phyloP scores from a whole-genome alignment of 441 rosid genomes.

The Populus hybrid region DNA sequence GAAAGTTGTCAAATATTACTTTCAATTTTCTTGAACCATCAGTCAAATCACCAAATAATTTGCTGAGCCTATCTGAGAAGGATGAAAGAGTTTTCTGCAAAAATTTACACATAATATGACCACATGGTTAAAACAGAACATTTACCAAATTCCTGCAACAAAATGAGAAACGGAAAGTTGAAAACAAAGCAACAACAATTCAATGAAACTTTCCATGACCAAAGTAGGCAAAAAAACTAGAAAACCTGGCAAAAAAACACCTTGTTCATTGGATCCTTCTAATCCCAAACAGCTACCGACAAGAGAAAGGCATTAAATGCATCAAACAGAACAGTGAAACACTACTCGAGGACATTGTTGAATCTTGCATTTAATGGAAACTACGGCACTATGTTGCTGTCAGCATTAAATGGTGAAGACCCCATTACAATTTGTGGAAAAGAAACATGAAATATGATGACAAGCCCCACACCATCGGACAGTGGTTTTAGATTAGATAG shows the following conservation, averaged over 20 bases:
- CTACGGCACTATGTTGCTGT: neutral
- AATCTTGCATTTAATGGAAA: neutral
- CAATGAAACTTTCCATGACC: neutral
- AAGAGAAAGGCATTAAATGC: neutral
- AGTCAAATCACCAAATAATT: conserved; percentile 26
- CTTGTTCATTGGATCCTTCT: neutral
- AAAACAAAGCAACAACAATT: neutral
- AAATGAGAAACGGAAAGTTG: neutral
- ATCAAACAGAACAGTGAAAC: neutral
- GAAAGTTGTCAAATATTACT: conserved; percentile 49
- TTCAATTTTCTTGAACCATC: conserved; percentile 25
- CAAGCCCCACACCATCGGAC: neutral
- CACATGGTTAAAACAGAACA: neutral
- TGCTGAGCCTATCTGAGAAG: conserved; percentile 38
- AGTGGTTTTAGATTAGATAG: neutral
- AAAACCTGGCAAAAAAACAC: neutral
- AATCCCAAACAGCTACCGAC: neutral
- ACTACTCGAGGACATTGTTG: neutral
- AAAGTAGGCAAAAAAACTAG: neutral
- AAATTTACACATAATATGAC: neutral
- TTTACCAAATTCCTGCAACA: neutral
- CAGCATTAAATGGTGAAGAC: neutral
- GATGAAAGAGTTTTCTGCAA: conserved; percentile 37
- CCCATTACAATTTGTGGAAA: neutral
- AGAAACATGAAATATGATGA: neutral